These are phyloP conservation scores for Cochlearia excelsa DNA, from an alignment of 345 rosid species.

Conservation along the genomic window DNA sequence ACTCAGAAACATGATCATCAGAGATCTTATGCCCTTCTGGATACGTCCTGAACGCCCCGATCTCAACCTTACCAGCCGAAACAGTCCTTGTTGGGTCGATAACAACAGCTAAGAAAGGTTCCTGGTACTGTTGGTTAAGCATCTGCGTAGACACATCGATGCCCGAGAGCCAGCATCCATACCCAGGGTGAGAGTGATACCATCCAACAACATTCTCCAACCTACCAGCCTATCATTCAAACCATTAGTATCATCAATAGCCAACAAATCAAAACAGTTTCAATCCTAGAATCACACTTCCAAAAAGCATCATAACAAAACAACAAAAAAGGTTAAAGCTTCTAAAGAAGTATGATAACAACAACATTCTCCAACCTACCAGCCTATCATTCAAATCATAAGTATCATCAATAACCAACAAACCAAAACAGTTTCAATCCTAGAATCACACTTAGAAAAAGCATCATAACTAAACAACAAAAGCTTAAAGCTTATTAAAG, in stretches of 20 bases:
- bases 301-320: background rate
- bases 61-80: constrained; percentile 99
- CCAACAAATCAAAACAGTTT: constrained; percentile 38
- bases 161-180: constrained; percentile 99
- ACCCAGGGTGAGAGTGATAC: constrained; percentile 95
- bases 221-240: constrained; percentile 84
- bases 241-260: background rate
- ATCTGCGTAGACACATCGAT: constrained; percentile 98
- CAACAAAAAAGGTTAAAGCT: background rate
- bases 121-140: constrained; percentile 97
- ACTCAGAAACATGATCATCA: constrained; percentile 46
- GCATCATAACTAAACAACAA: background rate
- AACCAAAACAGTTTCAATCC: constrained; percentile 35
- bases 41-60: constrained; percentile 97
- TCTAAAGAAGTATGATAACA: no score
- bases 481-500: no score
- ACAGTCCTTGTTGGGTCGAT: constrained; percentile 99
- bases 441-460: no score
- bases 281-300: no score
- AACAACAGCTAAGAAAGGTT: constrained; percentile 92
- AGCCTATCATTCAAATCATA: constrained; percentile 58
- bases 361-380: constrained; percentile 95
- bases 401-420: background rate
- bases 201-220: constrained; percentile 93
- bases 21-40: constrained; percentile 51